Percentiles rank a stretch among this genome's conserved stretches.
These are phyloP conservation scores for Diutina ranongensis DNA, from an alignment of 1,139 yeast species.

Conservation along the genomic window DNA sequence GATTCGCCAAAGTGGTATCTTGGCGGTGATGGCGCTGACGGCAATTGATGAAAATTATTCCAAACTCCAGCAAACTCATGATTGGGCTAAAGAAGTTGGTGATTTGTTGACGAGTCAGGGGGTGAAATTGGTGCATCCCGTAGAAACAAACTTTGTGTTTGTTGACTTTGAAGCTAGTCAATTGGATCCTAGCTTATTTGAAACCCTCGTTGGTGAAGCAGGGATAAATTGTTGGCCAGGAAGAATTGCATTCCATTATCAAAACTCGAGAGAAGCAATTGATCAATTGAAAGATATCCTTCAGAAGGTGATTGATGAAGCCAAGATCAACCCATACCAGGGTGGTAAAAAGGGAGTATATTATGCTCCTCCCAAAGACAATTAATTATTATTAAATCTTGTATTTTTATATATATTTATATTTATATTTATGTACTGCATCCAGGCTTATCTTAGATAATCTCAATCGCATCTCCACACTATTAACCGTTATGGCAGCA, in stretches of 20 bases:
- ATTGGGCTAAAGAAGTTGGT: slow-evolving; percentile 11
- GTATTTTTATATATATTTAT: slow-evolving; percentile 2
- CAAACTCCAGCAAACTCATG: slow-evolving; percentile 14
- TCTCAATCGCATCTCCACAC: no score
- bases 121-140: slow-evolving; percentile 26
- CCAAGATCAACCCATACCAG: slow-evolving; percentile 19
- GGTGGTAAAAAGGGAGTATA: slow-evolving; percentile 7
- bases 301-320: slow-evolving; percentile 19
- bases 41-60: slow-evolving; percentile 30
- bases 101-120: slow-evolving; percentile 9
- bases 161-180: slow-evolving; percentile 24
- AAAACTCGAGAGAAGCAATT: slow-evolving; percentile 22
- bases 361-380: slow-evolving; percentile 8
- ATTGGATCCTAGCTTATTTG: slow-evolving; percentile 11
- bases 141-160: slow-evolving; percentile 32
- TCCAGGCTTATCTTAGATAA: no score
- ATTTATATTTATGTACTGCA: no score
- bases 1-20: slow-evolving; percentile 33
- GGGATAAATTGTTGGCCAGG: slow-evolving; percentile 19
- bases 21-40: slow-evolving; percentile 29
- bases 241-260: slow-evolving; percentile 31
- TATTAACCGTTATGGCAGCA: background rate
- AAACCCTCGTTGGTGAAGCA: slow-evolving; percentile 14
- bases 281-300: slow-evolving; percentile 20
- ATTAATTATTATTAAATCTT: background rate